Conservation (phyloP, 441 rosid genomes). For the Kokia cookei region DNA sequence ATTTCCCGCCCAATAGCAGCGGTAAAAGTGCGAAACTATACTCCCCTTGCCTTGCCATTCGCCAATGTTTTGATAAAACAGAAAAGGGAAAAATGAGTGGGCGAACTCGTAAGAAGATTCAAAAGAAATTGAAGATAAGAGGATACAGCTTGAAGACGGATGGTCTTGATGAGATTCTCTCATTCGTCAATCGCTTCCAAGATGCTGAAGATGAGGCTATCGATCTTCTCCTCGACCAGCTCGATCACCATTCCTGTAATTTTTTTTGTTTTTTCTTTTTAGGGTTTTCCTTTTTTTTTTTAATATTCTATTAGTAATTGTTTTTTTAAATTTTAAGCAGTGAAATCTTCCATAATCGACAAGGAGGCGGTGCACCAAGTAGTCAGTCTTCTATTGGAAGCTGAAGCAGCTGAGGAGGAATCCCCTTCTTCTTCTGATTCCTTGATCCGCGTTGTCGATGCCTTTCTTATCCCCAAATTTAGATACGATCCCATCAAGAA, state of each 20-base stretch:
- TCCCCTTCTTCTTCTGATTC: conserved; percentile 23
- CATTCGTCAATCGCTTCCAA: conserved; percentile 53
- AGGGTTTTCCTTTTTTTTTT: background rate
- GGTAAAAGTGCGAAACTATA: background rate
- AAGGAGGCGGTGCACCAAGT: conserved; percentile 59
- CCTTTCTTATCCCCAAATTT: conserved; percentile 76
- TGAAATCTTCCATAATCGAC: conserved; percentile 61
- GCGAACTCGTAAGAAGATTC: conserved; percentile 52
- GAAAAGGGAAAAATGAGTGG: conserved; percentile 23
- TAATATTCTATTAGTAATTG: background rate
- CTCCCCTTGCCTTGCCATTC: background rate
- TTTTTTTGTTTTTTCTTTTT: background rate
- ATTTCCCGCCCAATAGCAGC: background rate
- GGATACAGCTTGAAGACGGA: conserved; percentile 66
- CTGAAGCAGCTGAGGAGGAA: conserved; percentile 60
- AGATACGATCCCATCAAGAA: conserved; percentile 70
- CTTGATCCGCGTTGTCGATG: conserved; percentile 59
- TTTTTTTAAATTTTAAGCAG: conserved; percentile 22
- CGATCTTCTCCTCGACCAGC: conserved; percentile 76
- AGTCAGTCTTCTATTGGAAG: conserved; percentile 48
- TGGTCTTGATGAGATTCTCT: conserved; percentile 62
- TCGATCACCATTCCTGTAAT: conserved; percentile 54
- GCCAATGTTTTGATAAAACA: background rate
- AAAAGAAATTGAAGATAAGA: conserved; percentile 72
- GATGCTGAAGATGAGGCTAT: conserved; percentile 68